phyloP scores from a whole-genome alignment of 2,329 filamentous ascomycete genomes.

The Colletotrichum liaoningense region DNA sequence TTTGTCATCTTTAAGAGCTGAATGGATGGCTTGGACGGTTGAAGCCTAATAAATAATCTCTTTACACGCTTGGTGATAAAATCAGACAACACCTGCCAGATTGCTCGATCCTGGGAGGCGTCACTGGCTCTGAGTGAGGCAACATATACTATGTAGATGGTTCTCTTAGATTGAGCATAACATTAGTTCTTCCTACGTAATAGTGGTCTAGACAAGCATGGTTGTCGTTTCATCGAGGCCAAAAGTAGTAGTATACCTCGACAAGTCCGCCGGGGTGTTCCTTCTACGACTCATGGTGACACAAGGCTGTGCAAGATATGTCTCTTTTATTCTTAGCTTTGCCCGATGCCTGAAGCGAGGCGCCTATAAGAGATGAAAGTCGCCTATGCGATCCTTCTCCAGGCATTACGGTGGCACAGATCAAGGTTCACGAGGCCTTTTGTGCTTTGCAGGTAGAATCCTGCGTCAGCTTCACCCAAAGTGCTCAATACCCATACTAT shows the following conservation, averaged over 20 bases:
- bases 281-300: not conserved
- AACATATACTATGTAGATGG: no score
- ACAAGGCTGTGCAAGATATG: not conserved
- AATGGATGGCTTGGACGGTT: no score
- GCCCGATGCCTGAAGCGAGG: not conserved
- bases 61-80: no score
- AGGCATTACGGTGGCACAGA: not conserved
- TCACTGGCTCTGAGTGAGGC: no score
- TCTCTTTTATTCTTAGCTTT: not conserved
- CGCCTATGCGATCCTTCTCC: not conserved
- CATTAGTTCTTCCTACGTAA: no score
- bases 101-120: no score
- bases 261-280: not conserved
- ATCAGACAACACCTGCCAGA: no score
- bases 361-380: not conserved
- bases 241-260: not conserved
- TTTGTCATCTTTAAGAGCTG: no score
- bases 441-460: not conserved
- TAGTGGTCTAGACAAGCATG: accelerated
- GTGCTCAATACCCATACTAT: not conserved
- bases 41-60: no score
- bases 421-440: not conserved
- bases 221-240: no score
- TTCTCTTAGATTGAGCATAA: no score
- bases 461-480: not conserved